Percentiles rank a stretch among this genome's conserved stretches.
Conservation (phyloP, 495 filamentous ascomycete species). For the Penicillium salamii region DNA sequence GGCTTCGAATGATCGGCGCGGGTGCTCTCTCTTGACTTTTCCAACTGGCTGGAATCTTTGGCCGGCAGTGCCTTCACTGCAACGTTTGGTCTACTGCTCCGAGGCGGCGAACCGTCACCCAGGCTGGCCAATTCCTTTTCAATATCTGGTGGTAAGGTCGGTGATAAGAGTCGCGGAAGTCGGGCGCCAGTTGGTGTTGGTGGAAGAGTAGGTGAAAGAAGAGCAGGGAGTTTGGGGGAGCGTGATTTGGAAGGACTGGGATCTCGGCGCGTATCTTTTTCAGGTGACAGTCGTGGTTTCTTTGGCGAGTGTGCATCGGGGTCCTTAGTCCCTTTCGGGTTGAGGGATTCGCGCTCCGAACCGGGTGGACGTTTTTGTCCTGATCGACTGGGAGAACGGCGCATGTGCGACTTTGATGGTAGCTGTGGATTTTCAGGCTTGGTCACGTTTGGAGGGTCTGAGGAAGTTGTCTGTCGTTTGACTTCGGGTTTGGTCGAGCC, state of each 20-base stretch:
- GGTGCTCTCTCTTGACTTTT: not conserved
- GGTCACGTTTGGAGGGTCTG: slow-evolving; percentile 18
- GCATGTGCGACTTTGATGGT: slow-evolving; percentile 11
- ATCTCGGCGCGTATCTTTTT: slow-evolving; percentile 19
- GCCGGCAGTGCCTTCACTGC: not conserved
- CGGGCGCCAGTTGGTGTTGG: slow-evolving; percentile 31
- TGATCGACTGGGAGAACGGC: slow-evolving; percentile 15
- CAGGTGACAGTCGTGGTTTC: slow-evolving; percentile 30
- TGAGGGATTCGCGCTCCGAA: slow-evolving; percentile 17
- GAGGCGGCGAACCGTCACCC: slow-evolving; percentile 21
- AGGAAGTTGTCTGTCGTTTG: slow-evolving; percentile 17
- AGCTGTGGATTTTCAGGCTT: slow-evolving; percentile 1
- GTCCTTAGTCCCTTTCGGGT: slow-evolving; percentile 9
- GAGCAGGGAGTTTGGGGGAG: slow-evolving; percentile 30
- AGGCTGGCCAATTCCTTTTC: slow-evolving; percentile 45
- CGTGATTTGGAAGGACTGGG: slow-evolving; percentile 21
- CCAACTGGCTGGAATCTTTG: slow-evolving; percentile 11
- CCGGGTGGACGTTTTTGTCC: slow-evolving; percentile 37
- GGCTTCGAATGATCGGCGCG: slow-evolving; percentile 4
- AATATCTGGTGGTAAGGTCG: slow-evolving; percentile 48
- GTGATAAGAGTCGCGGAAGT: slow-evolving; percentile 41
- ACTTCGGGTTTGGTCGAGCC: slow-evolving; percentile 15
- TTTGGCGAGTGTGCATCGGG: slow-evolving; percentile 28
- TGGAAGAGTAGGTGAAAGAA: slow-evolving; percentile 43
- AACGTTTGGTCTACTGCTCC: slow-evolving; percentile 7